phyloP scores from a whole-genome alignment of 129 eudicot genomes.

The Chrysanthemum lavandulifolium region DNA sequence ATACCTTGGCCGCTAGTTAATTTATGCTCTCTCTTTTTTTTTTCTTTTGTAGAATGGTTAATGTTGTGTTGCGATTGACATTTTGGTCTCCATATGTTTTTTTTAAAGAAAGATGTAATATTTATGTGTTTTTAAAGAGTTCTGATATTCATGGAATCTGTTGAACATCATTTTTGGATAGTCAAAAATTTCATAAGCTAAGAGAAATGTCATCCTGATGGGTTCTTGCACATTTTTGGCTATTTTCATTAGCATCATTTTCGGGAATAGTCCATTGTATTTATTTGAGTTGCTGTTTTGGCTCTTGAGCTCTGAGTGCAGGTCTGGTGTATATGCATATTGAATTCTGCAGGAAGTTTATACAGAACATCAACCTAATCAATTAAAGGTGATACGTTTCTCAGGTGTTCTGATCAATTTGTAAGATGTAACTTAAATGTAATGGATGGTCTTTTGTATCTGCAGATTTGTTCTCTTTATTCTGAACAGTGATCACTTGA shows the following conservation, averaged over 20 bases:
- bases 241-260: not conserved
- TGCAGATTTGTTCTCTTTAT: not conserved
- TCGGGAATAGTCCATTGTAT: not conserved
- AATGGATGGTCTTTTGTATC: not conserved
- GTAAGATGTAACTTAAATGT: not conserved
- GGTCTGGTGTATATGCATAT: not conserved
- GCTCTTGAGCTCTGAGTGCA: not conserved
- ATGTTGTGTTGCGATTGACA: not conserved
- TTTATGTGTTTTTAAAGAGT: conserved; percentile 7
- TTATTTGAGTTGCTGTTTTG: not conserved
- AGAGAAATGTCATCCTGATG: not conserved
- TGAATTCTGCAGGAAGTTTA: not conserved
- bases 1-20: conserved; percentile 42
- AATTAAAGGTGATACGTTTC: not conserved
- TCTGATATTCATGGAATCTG: not conserved
- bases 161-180: not conserved
- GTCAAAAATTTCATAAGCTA: not conserved
- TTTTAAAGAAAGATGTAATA: conserved; percentile 11
- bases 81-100: conserved; percentile 10
- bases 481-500: not conserved
- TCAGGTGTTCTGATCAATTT: not conserved
- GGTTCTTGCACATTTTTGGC: not conserved
- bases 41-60: conserved; percentile 3
- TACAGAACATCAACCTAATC: not conserved
- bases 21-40: not conserved